These are phyloP conservation scores for Mucor sp. DNA, from an alignment of 371 early-diverging fungal genomes.

Conservation along the genomic window DNA sequence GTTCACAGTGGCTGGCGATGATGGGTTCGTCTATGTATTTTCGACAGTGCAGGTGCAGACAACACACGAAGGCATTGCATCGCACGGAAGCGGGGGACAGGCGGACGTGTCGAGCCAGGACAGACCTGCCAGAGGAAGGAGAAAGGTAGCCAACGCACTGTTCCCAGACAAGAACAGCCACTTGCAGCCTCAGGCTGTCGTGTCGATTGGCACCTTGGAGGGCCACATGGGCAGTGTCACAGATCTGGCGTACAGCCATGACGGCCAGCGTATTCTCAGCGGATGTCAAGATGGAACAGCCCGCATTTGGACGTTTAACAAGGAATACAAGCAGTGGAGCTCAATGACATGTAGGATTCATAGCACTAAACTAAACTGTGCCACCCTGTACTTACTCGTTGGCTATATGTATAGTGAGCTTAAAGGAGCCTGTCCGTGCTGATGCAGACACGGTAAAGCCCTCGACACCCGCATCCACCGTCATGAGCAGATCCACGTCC, in stretches of 20 bases:
- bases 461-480: constrained; percentile 15
- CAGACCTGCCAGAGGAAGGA: constrained; percentile 26
- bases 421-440: constrained; percentile 20
- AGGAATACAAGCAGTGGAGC: constrained; percentile 32
- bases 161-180: constrained; percentile 40
- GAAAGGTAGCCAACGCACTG: constrained; percentile 36
- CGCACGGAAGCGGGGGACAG: neutral
- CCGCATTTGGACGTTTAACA: constrained; percentile 48
- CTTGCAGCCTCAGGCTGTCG: constrained; percentile 54
- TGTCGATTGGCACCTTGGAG: constrained; percentile 66
- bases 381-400: neutral
- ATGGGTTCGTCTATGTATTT: constrained; percentile 78
- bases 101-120: constrained; percentile 6
- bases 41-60: constrained; percentile 50
- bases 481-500: constrained; percentile 7
- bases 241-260: constrained; percentile 75
- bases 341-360: constrained; percentile 19
- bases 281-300: constrained; percentile 64
- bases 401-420: constrained; percentile 21
- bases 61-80: constrained; percentile 5
- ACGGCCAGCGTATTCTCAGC: constrained; percentile 72
- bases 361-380: neutral
- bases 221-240: constrained; percentile 79
- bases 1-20: constrained; percentile 81
- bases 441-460: constrained; percentile 19